Percentiles rank a stretch among this genome's conserved stretches.
Evolutionary conservation across 371 early-diverging fungal genomes (phyloP).

Genomic region (Cokeromyces recurvatus): DNA sequence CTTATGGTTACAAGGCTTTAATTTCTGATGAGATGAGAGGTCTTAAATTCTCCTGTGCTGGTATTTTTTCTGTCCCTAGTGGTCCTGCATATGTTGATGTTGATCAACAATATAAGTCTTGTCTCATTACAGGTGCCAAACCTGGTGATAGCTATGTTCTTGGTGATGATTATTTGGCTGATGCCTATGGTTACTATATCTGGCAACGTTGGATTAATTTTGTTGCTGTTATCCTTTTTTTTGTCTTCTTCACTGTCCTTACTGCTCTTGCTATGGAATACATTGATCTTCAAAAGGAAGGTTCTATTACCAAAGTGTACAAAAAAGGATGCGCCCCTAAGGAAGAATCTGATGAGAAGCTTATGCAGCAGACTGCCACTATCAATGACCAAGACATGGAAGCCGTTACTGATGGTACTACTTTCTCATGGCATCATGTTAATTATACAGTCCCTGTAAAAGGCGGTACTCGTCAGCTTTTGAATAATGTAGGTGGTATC

Average conservation of each 20-base stretch:
- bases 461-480: conserved; percentile 46
- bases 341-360: conserved; percentile 17
- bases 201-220: conserved; percentile 51
- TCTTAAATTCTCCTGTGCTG: conserved; percentile 25
- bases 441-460: conserved; percentile 56
- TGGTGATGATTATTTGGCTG: conserved; percentile 49
- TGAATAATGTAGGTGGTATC: conserved; percentile 47
- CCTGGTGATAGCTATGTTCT: conserved; percentile 38
- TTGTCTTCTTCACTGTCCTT: conserved; percentile 37
- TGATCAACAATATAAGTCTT: conserved; percentile 44
- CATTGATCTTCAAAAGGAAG: conserved; percentile 36
- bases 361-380: conserved; percentile 5
- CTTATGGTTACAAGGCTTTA: conserved; percentile 60
- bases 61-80: conserved; percentile 33
- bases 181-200: conserved; percentile 24
- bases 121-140: conserved; percentile 41
- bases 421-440: conserved; percentile 54
- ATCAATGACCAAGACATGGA: conserved; percentile 21
- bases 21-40: conserved; percentile 58
- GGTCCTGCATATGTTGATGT: conserved; percentile 32
- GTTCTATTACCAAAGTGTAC: conserved; percentile 48
- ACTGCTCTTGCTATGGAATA: conserved; percentile 46
- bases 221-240: conserved; percentile 44
- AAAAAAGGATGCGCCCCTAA: conserved; percentile 31
- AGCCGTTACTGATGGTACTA: conserved; percentile 40